Conservation (phyloP, 306 rosid genomes). For the Trichosanthes truncata region DNA sequence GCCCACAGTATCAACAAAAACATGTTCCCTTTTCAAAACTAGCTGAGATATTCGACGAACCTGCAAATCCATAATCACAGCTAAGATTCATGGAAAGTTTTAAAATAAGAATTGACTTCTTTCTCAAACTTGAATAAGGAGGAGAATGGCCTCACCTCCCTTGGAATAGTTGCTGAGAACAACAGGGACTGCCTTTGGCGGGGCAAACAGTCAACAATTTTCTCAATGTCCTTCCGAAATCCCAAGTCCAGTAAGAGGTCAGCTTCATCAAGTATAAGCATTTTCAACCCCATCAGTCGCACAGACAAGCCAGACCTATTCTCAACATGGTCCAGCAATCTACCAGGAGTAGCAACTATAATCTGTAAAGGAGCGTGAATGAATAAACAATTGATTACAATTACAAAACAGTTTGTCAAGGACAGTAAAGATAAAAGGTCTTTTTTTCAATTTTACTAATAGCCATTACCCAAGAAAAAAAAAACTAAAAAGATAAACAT, state of each 20-base stretch:
- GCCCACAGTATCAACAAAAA: constrained; percentile 80
- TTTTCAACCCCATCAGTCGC: constrained; percentile 72
- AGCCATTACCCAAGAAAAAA: not conserved
- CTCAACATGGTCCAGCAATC: constrained; percentile 91
- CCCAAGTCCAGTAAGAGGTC: constrained; percentile 85
- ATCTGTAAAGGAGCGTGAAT: constrained; percentile 38
- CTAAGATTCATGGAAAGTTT: not conserved
- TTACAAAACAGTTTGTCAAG: not conserved
- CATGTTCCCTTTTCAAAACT: constrained; percentile 82
- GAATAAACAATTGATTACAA: not conserved
- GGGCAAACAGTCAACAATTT: constrained; percentile 88
- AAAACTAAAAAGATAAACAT: not conserved
- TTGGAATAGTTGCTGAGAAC: constrained; percentile 86
- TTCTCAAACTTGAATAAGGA: not conserved
- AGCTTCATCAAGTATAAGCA: constrained; percentile 93
- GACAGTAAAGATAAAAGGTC: not conserved
- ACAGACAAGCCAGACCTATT: constrained; percentile 70
- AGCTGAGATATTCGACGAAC: constrained; percentile 90
- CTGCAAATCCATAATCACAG: constrained; percentile 28
- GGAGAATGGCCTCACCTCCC: constrained; percentile 53
- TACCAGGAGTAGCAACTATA: constrained; percentile 90
- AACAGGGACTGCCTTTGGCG: constrained; percentile 75
- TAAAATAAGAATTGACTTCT: not conserved
- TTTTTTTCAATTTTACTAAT: not conserved
- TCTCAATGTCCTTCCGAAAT: constrained; percentile 84